A percentile compares a stretch with the other conserved stretches of the same genome.
phyloP scores from a whole-genome alignment of 1,139 yeast species.

The Arxiozyma heterogenica region DNA sequence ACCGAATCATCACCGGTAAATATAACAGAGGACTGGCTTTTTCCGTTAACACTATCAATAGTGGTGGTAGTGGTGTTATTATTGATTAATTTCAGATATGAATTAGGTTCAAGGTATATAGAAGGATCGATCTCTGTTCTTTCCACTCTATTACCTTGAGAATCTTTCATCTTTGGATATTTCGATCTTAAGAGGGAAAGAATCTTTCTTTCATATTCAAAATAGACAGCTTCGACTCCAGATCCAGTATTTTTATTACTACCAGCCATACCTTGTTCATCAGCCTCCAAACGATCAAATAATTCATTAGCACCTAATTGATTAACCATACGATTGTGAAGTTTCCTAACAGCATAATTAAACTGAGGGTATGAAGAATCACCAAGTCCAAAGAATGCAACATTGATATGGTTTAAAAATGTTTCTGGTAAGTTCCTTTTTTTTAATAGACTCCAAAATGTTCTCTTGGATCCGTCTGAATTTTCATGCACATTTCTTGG shows the following conservation, averaged over 20 bases:
- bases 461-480: constrained; percentile 31
- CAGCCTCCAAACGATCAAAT: constrained; percentile 75
- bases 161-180: constrained; percentile 31
- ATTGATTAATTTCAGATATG: constrained; percentile 13
- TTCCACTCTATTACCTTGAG: constrained; percentile 13
- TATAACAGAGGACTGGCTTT: constrained; percentile 2
- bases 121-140: constrained; percentile 20
- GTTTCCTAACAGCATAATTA: constrained; percentile 75
- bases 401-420: constrained; percentile 50
- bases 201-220: constrained; percentile 61
- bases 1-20: constrained; percentile 22
- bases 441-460: constrained; percentile 65
- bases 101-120: constrained; percentile 24
- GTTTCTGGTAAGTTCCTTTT: constrained; percentile 57
- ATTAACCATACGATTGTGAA: constrained; percentile 57
- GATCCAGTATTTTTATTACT: constrained; percentile 43
- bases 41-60: background rate
- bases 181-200: constrained; percentile 35
- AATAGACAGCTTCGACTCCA: constrained; percentile 70
- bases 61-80: background rate
- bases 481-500: constrained; percentile 55
- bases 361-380: constrained; percentile 84
- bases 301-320: constrained; percentile 79
- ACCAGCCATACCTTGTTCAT: constrained; percentile 48
- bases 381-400: constrained; percentile 86